Conservation (phyloP, 2,329 filamentous ascomycete species). For the Emericellopsis cladophorae region DNA sequence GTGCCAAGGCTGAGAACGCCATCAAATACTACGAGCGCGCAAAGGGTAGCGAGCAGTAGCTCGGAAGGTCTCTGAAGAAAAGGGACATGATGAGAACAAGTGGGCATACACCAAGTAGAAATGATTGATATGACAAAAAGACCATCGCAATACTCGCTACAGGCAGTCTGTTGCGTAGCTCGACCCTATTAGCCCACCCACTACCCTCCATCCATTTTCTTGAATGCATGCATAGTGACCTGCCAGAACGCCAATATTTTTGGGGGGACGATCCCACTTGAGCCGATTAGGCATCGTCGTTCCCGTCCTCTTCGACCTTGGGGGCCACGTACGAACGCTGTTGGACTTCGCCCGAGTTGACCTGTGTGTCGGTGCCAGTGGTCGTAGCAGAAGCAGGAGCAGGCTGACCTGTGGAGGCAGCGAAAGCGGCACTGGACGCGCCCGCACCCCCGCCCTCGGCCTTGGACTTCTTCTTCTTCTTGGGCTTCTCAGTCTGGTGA, state of each 20-base stretch:
- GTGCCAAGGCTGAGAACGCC: conserved; percentile 38
- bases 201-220: too few species aligned
- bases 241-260: too few species aligned
- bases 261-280: too few species aligned
- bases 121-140: too few species aligned
- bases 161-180: too few species aligned
- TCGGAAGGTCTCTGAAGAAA: not conserved
- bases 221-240: too few species aligned
- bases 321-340: conserved; percentile 36
- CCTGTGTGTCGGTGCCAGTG: conserved; percentile 41
- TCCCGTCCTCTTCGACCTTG: conserved; percentile 36
- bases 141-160: too few species aligned
- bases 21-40: conserved; percentile 42
- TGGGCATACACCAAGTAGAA: too few species aligned
- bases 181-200: too few species aligned
- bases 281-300: conserved; percentile 23
- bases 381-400: conserved; percentile 40
- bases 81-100: too few species aligned
- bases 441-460: conserved; percentile 15
- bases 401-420: conserved; percentile 38
- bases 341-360: conserved; percentile 28
- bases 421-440: conserved; percentile 28
- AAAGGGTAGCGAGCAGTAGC: conserved; percentile 11
- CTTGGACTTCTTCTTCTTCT: conserved; percentile 46
- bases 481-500: conserved; percentile 20